Percentiles rank a stretch among this genome's conserved stretches.
Conservation (phyloP, 1,284 basidiomycete genomes). For the Cystobasidium sp. region DNA sequence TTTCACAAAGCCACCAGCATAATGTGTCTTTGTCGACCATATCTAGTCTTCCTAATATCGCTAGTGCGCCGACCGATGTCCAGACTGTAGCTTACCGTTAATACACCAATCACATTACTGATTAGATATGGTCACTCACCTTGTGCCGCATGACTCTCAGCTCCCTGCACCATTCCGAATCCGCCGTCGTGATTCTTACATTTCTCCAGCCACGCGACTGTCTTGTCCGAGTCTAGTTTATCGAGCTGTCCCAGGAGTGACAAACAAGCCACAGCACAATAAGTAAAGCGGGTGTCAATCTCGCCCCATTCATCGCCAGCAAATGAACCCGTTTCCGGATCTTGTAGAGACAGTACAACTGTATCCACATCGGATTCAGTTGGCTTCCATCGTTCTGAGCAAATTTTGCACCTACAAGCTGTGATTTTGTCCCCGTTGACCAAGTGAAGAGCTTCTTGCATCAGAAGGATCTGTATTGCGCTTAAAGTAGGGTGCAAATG, state of each 20-base stretch:
- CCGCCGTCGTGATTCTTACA: slow-evolving; percentile 96
- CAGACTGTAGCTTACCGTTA: slow-evolving; percentile 66
- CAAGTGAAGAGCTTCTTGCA: slow-evolving; percentile 76
- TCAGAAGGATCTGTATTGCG: slow-evolving; percentile 88
- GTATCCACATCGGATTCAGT: not conserved
- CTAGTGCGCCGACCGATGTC: slow-evolving; percentile 82
- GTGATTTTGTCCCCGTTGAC: slow-evolving; percentile 71
- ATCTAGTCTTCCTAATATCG: slow-evolving; percentile 82
- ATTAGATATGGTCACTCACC: slow-evolving; percentile 62
- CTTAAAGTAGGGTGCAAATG: slow-evolving; percentile 85
- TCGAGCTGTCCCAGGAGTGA: slow-evolving; percentile 76
- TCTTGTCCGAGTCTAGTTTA: slow-evolving; percentile 59
- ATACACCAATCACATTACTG: too few relatives aligned
- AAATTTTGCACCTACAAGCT: slow-evolving; percentile 65
- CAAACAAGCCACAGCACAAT: slow-evolving; percentile 80
- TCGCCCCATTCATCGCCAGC: slow-evolving; percentile 90
- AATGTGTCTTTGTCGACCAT: slow-evolving; percentile 73
- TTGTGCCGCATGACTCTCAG: slow-evolving; percentile 90
- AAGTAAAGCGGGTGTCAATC: slow-evolving; percentile 87
- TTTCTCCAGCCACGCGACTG: slow-evolving; percentile 72
- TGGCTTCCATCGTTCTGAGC: slow-evolving; percentile 19
- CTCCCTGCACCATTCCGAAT: slow-evolving; percentile 80
- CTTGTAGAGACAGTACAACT: slow-evolving; percentile 84
- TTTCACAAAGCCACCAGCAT: slow-evolving; percentile 89
- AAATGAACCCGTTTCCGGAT: slow-evolving; percentile 79